These are phyloP conservation scores for Entomortierella parvispora DNA, from an alignment of 192 early-diverging fungal genomes.

Conservation along the genomic window DNA sequence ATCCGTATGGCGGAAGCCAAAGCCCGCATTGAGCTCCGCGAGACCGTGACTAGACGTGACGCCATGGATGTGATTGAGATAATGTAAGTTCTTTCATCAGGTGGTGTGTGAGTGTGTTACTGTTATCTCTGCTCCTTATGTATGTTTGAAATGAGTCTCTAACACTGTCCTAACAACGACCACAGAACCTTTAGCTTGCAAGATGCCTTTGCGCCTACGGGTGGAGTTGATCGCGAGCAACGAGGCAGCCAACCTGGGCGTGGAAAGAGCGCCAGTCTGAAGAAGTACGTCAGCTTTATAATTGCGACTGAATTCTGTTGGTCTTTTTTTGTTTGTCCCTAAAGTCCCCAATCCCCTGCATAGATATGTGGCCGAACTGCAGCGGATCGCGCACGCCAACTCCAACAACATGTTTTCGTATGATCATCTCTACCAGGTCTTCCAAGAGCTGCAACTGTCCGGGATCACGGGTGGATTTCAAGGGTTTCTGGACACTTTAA, in stretches of 20 bases:
- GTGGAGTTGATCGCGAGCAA: neutral
- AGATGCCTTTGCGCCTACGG: conserved; percentile 5
- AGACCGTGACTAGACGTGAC: conserved; percentile 74
- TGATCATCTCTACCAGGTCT: conserved; percentile 68
- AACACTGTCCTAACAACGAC: no score
- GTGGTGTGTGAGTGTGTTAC: neutral
- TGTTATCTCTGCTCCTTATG: neutral
- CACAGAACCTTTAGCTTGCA: conserved; percentile 40
- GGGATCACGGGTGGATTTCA: conserved; percentile 68
- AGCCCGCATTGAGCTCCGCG: conserved; percentile 80
- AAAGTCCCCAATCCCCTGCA: neutral
- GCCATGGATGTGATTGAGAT: conserved; percentile 83
- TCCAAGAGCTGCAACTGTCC: conserved; percentile 46
- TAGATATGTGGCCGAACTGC: conserved; percentile 70
- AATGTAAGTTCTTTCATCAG: conserved; percentile 77
- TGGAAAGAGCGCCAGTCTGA: conserved; percentile 26
- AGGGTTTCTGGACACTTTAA: conserved; percentile 75
- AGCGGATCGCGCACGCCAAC: conserved; percentile 63
- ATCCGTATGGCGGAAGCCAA: conserved; percentile 81
- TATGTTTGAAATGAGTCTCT: no score
- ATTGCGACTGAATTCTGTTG: neutral
- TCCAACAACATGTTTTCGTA: conserved; percentile 75
- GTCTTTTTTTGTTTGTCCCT: no score
- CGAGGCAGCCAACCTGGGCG: conserved; percentile 16
- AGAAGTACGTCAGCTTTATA: conserved; percentile 11